Base-by-base conservation (phyloP, 192 early-diverging fungal species). In the Jimgerdemannia flammicorona region DNA sequence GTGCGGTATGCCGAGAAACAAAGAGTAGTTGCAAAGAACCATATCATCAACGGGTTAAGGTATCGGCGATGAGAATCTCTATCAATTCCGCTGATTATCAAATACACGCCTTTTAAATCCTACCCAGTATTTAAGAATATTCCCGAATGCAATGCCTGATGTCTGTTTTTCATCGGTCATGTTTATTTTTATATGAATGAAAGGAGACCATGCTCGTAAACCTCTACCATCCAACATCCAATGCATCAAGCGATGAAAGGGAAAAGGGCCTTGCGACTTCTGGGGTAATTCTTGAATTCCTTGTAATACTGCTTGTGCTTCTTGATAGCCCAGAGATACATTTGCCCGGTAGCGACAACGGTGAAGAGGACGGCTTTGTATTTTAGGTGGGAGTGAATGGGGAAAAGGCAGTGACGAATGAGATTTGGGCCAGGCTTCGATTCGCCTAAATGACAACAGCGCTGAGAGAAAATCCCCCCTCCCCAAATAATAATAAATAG, bases 301-400 rank as follows among this genome's bases (percentile, higher is more conserved):
- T 92, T 92, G 74, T 82, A 85, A 80, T 99, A 99, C 67, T 88
- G 85, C 74, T 89, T 89, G 85, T 97, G 96, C 87, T 99, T 99
- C 89, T 99, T 99, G 78, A 96, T 74, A 3, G 97, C 97, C 97
- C 97, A 99, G 8, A 93, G 40, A 74, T 93, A 94, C 97, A 98
- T 98, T 82, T 97, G 91, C 69, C 83, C 92, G n/a, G 87, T 84
- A 43, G 89, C 90, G 69, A 92, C 90, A 43, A 88, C 81, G 70
- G 90, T 86, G 75, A 95, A 93, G 44, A 93, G 74, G 68, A 89
- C 79, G 8, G 89, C 87, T 67, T 59, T 59, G 49, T 14, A 59
- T 29, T 29, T 29, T 29, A 14, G 49, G 14, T 59, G 49, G 14
- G 49, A 59, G 14, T 6, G 49, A 59, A 59, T 10, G 49, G 14